Evolutionary conservation across 306 rosid genomes (phyloP), one percentile per base, ranked within the genome.

Genomic region (Trifolium fragiferum): DNA sequence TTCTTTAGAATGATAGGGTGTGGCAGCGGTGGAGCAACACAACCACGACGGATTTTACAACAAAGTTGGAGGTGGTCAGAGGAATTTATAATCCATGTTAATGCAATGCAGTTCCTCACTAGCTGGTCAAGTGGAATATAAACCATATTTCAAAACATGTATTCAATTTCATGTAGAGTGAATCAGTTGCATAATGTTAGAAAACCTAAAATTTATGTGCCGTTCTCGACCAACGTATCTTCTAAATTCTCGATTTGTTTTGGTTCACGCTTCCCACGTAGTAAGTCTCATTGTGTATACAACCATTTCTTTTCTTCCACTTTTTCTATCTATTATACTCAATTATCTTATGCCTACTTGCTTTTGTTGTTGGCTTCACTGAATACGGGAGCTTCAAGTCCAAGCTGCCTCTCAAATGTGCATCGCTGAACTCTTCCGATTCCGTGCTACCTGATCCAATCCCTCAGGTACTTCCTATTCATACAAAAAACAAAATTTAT

Each of bases 401-500:
- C 68, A 74, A 64, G 38, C 35, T 79, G 51, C 53, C 79, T 58
- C 62, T 82, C 19, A 85, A 71, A 74, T 82, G 89, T 37, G 76
- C 78, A 10, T 38, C 87, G 11, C 44, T 41, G 2, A 38, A 77
- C n/a, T 43, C 57, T 57, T 80, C 87, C 3, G 79, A 27, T 75
- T 82, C 84, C 23, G 4, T 80, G 11, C 71, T 23, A 68, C 71
- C 84, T 32, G 93, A 84, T 73, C 40, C 86, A 13, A 33, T 62
- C 33, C 81, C 66, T 19, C 87, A 80, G 87, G 97, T 89, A 50
- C 47, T 33, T 58, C 1, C 33, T 33, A 62, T n/a, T 33, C 50
- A 5, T 37, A 16, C 32, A 41, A n/a, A n/a, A 18, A 20, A 65
- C 10, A 40, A 0, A 38, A 10, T 18, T 63, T 63, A 18, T 18